These are phyloP conservation scores for Microstroma glucosiphilum DNA, from an alignment of 1,284 basidiomycete genomes.

Conservation along the genomic window DNA sequence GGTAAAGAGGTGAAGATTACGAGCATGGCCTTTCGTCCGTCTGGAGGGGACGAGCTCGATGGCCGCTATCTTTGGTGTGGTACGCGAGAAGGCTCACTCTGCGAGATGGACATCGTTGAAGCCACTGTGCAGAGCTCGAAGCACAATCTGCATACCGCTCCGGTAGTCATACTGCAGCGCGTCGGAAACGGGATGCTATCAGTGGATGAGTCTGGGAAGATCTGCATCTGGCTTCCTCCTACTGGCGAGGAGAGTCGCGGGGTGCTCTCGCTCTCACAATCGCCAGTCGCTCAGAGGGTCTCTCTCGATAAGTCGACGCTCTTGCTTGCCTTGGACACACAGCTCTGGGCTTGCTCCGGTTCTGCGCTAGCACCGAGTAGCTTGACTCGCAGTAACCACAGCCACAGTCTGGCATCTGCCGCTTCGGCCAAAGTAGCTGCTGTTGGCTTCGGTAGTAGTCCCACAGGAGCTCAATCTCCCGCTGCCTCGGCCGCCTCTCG, in stretches of 20 bases:
- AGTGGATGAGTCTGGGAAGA: conserved; percentile 47
- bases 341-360: conserved; percentile 40
- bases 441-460: background rate
- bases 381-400: background rate
- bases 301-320: conserved; percentile 35
- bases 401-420: background rate
- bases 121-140: conserved; percentile 23
- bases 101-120: conserved; percentile 39
- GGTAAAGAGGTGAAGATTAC: conserved; percentile 33
- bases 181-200: conserved; percentile 38
- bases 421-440: background rate
- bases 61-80: conserved; percentile 46
- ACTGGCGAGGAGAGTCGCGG: conserved; percentile 13
- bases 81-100: conserved; percentile 36
- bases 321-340: conserved; percentile 31
- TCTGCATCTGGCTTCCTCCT: conserved; percentile 37
- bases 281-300: conserved; percentile 43
- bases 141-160: conserved; percentile 31
- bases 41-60: conserved; percentile 4
- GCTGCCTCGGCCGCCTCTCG: conserved; percentile 12
- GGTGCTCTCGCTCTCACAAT: conserved; percentile 24
- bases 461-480: conserved; percentile 12
- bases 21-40: conserved; percentile 26
- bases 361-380: conserved; percentile 4
- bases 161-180: conserved; percentile 31